These are phyloP conservation scores for Wickerhamomyces bovis DNA, from an alignment of 805 yeast species.

Conservation along the genomic window DNA sequence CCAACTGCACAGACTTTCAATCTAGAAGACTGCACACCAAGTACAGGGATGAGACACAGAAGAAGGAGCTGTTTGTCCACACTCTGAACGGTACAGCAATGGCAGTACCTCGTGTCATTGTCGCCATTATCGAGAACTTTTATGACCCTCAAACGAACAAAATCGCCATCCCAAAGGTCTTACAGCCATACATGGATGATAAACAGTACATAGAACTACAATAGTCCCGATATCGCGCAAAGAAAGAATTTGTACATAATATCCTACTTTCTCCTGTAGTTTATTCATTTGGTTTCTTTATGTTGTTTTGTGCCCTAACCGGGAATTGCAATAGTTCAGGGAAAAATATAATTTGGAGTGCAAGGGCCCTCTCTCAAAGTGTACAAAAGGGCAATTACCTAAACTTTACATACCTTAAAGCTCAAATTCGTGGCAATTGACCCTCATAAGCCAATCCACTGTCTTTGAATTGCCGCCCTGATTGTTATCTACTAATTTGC, in stretches of 20 bases:
- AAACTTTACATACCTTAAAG: neutral
- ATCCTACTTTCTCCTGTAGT: neutral
- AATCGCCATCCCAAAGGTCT: slow-evolving; percentile 60
- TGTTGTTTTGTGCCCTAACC: neutral
- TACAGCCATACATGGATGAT: slow-evolving; percentile 70
- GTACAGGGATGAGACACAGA: slow-evolving; percentile 32
- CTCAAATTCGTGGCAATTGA: neutral
- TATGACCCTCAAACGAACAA: slow-evolving; percentile 53
- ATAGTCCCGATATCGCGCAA: neutral
- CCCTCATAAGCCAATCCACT: neutral
- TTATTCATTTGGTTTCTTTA: neutral
- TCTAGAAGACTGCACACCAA: slow-evolving; percentile 74
- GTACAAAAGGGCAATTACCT: too few species aligned
- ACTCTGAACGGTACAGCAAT: slow-evolving; percentile 94
- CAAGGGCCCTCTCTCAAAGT: too few species aligned
- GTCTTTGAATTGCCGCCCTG: neutral
- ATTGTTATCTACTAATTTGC: neutral
- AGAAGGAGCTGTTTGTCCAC: slow-evolving; percentile 48
- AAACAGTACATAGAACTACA: slow-evolving; percentile 20
- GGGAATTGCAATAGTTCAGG: neutral
- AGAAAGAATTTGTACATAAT: neutral
- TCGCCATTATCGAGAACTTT: slow-evolving; percentile 84
- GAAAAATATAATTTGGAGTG: too few species aligned
- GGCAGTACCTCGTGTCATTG: slow-evolving; percentile 88
- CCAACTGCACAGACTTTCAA: slow-evolving; percentile 91